Conservation (phyloP, 192 early-diverging fungal species). For the Oehlia diaphana region DNA sequence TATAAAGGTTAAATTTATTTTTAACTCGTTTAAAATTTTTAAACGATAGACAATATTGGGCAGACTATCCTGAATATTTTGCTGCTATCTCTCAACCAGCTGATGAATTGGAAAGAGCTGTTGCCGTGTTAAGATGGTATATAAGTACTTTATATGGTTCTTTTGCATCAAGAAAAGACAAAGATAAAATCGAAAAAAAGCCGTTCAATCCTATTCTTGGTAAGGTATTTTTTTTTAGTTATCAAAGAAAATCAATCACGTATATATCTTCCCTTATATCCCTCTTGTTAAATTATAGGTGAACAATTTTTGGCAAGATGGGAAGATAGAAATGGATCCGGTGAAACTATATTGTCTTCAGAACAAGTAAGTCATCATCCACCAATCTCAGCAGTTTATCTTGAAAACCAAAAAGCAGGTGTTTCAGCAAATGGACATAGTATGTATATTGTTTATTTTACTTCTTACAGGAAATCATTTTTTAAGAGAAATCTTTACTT, state of each 20-base stretch:
- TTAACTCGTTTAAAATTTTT: background rate
- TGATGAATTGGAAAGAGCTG: constrained; percentile 64
- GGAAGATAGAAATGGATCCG: constrained; percentile 50
- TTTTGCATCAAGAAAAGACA: constrained; percentile 69
- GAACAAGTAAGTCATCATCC: constrained; percentile 78
- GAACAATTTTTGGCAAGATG: constrained; percentile 66
- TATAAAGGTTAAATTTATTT: background rate
- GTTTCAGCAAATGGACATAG: constrained; percentile 63
- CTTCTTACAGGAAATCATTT: background rate
- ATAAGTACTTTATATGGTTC: constrained; percentile 79
- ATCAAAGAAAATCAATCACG: background rate
- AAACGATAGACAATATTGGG: constrained; percentile 54
- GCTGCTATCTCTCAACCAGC: constrained; percentile 62
- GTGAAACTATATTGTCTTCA: constrained; percentile 56
- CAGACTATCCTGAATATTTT: constrained; percentile 61
- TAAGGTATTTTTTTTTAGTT: constrained; percentile 8
- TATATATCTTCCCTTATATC: background rate
- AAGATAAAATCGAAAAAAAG: constrained; percentile 74
- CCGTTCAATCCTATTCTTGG: constrained; percentile 51
- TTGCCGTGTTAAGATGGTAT: constrained; percentile 74
- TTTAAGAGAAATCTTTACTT: background rate
- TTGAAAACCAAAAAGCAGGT: constrained; percentile 60
- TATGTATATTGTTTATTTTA: constrained; percentile 31
- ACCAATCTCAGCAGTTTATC: constrained; percentile 66
- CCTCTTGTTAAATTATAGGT: constrained; percentile 34